Evolutionary conservation across 2,329 filamentous ascomycete species (phyloP), one percentile per base, ranked within the genome.

Genomic region (Emericellopsis cladophorae): DNA sequence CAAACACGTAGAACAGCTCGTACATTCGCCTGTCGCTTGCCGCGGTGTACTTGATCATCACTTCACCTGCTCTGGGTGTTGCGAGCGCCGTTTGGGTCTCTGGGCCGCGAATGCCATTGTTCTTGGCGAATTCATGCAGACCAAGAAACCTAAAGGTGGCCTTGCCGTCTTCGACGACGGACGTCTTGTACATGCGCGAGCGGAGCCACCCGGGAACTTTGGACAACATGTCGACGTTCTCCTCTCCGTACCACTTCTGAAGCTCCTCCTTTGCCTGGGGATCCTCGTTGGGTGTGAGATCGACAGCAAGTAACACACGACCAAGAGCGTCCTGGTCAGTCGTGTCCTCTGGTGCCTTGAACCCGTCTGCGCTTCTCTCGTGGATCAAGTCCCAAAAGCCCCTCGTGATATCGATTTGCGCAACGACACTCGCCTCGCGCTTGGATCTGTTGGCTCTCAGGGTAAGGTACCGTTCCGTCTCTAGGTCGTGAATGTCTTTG

Each of bases 181-280:
- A 80, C 4, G 81, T 83, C 43, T 74, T 71, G 59, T 81, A 88
- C 34, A 81, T 63, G 32, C 86, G 71, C 14, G 81, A 81, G 31
- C 86, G 76, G 44, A 84, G 62, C 84, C 86, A 94, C 4, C 87
- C 87, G 0, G 84, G 81, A 0, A 89, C 72, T 52, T 81, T 81
- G 45, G 79, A 66, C 43, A 93, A 56, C 71, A 88, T 72, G 3
- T 70, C 67, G 16, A 81, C 68, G 55, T 92, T 84, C 56, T 92
- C 84, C 45, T 88, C 76, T 24, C 72, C 62, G 53, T 84, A 83
- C 84, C 84, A 93, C 54, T 70, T 76, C 42, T 69, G 60, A 41
- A 80, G 67, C 36, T 73, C 70, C 21, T 70, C 66, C 22, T 65
- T 63, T 1, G 74, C 74, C 5, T 54, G 56, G 1, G 71, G 66